A percentile compares a stretch with the other conserved stretches of the same genome.
Conservation (phyloP, 768 basidiomycete genomes). For the Tricholomella constricta region DNA sequence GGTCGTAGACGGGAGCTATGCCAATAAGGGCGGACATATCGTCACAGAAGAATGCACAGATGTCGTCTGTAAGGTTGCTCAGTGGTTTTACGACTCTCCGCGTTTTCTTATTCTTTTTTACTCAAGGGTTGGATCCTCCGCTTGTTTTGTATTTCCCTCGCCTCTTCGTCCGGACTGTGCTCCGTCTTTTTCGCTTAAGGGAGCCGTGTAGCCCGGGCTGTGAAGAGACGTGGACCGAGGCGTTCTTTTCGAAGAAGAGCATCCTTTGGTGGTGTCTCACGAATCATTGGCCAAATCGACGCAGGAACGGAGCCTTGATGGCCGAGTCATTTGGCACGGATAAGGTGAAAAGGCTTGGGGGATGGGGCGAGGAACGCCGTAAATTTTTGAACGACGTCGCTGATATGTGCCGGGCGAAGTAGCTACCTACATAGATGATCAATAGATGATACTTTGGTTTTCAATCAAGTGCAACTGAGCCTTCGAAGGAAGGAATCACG, state of each 20-base stretch:
- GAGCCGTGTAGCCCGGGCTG: constrained; percentile 53
- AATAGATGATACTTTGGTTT: neutral
- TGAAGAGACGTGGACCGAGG: constrained; percentile 37
- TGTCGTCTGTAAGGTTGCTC: constrained; percentile 47
- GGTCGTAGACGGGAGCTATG: constrained; percentile 57
- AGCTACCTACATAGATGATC: neutral
- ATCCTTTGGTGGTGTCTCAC: constrained; percentile 54
- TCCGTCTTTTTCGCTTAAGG: constrained; percentile 38
- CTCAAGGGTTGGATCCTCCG: constrained; percentile 73
- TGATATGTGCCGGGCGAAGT: constrained; percentile 25
- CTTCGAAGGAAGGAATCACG: neutral
- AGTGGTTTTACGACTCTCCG: neutral
- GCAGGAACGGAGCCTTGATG: constrained; percentile 29
- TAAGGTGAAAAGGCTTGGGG: constrained; percentile 53
- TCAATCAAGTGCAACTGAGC: neutral
- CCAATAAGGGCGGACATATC: constrained; percentile 27
- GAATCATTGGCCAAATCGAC: constrained; percentile 38
- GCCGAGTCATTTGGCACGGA: constrained; percentile 16
- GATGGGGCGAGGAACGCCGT: constrained; percentile 47
- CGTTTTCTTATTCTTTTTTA: neutral
- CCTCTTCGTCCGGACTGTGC: constrained; percentile 52
- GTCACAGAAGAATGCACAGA: constrained; percentile 47
- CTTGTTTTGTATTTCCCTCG: constrained; percentile 63
- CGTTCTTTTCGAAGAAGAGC: constrained; percentile 50
- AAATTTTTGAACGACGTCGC: constrained; percentile 42